Percentiles rank a stretch among this genome's conserved stretches.
These are phyloP conservation scores for Phaffomyces opuntiae DNA, from an alignment of 805 yeast genomes.

Conservation along the genomic window DNA sequence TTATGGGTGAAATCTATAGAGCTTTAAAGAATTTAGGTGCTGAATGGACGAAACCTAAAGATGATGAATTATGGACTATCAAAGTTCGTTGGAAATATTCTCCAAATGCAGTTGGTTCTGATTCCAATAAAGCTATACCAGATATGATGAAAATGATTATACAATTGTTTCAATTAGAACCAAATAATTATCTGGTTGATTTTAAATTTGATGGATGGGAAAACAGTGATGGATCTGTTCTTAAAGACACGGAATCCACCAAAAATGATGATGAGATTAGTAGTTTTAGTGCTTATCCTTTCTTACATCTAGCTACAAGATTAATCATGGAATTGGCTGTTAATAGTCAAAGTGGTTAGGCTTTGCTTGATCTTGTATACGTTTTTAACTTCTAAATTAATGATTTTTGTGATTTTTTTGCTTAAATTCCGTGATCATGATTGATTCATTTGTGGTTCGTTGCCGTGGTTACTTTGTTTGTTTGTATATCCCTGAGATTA, in stretches of 20 bases:
- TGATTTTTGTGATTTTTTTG: too few species aligned
- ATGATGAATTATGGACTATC: constrained; percentile 94
- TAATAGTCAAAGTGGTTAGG: constrained; percentile 56
- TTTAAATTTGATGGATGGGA: constrained; percentile 99
- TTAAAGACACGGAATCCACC: constrained; percentile 21
- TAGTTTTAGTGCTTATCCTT: constrained; percentile 93
- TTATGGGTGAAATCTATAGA: constrained; percentile 96
- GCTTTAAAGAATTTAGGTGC: constrained; percentile 93
- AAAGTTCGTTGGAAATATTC: constrained; percentile 88
- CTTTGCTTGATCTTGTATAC: background rate
- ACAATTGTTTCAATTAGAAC: constrained; percentile 91
- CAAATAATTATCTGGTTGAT: constrained; percentile 91
- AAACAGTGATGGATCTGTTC: constrained; percentile 31
- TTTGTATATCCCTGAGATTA: too few species aligned
- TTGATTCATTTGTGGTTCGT: too few species aligned
- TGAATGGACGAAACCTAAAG: constrained; percentile 94
- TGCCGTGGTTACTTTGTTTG: too few species aligned
- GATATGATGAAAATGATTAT: constrained; percentile 96
- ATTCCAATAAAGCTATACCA: constrained; percentile 32
- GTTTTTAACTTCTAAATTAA: background rate
- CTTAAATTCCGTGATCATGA: too few species aligned
- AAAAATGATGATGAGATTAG: constrained; percentile 64
- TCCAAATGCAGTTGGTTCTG: constrained; percentile 26
- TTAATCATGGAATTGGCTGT: constrained; percentile 96
- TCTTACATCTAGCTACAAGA: constrained; percentile 84